Evolutionary conservation across 2,329 filamentous ascomycete species (phyloP).

Genomic region (Aureobasidium lini): DNA sequence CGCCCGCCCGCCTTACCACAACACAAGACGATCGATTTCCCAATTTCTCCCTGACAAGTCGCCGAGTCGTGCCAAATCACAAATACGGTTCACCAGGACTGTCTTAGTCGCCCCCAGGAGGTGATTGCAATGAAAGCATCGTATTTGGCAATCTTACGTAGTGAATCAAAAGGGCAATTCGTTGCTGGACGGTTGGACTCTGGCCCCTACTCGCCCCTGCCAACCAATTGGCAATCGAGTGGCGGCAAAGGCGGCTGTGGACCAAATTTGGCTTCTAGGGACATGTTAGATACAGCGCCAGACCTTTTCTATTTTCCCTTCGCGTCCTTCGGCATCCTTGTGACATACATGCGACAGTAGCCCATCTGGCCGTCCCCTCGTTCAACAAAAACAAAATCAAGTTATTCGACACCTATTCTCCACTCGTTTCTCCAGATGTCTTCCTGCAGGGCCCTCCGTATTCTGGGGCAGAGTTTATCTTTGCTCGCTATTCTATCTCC

Average conservation of each 20-base stretch:
- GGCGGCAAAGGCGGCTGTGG: constrained; percentile 10
- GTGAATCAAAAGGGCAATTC: background rate
- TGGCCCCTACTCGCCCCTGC: constrained; percentile 11
- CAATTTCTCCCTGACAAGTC: background rate
- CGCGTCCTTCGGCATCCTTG: constrained; percentile 9
- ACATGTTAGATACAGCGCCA: constrained; percentile 13
- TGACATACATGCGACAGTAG: constrained; percentile 14
- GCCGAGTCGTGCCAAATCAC: background rate
- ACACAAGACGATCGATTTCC: background rate
- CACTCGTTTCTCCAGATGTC: constrained; percentile 15
- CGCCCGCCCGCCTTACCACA: background rate
- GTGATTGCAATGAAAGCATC: background rate
- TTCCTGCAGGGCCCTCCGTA: constrained; percentile 13
- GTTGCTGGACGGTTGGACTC: constrained; percentile 7
- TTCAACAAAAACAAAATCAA: constrained; percentile 13
- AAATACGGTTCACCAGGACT: constrained; percentile 1
- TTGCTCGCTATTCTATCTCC: constrained; percentile 4
- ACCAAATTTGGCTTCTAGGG: background rate
- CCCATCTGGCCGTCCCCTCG: background rate
- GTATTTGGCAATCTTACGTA: constrained; percentile 9
- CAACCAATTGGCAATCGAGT: constrained; percentile 1
- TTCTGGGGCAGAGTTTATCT: constrained; percentile 10
- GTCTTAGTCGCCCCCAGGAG: background rate
- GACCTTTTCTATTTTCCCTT: constrained; percentile 1
- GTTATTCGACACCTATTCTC: background rate